Evolutionary conservation across 176 grass and related monocot species (phyloP).

Genomic region (Carex pumila): DNA sequence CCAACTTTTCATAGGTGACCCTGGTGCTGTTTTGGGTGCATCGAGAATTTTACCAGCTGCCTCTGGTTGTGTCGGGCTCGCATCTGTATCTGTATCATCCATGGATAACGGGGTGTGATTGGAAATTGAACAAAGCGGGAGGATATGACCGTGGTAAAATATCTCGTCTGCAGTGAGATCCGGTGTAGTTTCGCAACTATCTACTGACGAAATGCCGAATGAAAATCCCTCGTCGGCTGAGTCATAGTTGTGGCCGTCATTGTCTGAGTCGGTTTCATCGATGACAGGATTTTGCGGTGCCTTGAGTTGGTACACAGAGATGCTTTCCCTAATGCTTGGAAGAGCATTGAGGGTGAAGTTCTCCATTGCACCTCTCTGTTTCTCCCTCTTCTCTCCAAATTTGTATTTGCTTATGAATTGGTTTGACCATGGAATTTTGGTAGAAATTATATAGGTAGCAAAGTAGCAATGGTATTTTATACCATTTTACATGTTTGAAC

Average conservation of each 20-base stretch:
- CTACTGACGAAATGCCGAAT: background rate
- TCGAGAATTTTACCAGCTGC: background rate
- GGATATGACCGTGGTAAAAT: background rate
- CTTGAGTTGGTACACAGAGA: background rate
- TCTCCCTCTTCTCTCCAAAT: background rate
- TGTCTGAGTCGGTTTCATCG: background rate
- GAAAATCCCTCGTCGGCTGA: background rate
- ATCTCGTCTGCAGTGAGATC: background rate
- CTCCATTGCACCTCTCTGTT: background rate
- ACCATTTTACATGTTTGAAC: background rate
- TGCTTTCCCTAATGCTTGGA: background rate
- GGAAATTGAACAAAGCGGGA: background rate
- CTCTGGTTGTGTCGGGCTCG: background rate
- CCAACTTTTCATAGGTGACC: slow-evolving; percentile 11
- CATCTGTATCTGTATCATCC: background rate
- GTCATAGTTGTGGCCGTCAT: background rate
- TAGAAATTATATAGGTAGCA: background rate
- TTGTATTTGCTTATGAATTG: background rate
- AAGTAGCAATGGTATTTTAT: background rate
- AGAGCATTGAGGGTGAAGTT: background rate
- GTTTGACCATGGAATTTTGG: background rate
- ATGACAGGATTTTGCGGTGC: background rate
- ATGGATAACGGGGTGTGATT: background rate
- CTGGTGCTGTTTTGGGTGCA: background rate
- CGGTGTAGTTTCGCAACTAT: background rate